phyloP scores from a whole-genome alignment of 371 early-diverging fungal species.

The Syncephalastrum sp. region DNA sequence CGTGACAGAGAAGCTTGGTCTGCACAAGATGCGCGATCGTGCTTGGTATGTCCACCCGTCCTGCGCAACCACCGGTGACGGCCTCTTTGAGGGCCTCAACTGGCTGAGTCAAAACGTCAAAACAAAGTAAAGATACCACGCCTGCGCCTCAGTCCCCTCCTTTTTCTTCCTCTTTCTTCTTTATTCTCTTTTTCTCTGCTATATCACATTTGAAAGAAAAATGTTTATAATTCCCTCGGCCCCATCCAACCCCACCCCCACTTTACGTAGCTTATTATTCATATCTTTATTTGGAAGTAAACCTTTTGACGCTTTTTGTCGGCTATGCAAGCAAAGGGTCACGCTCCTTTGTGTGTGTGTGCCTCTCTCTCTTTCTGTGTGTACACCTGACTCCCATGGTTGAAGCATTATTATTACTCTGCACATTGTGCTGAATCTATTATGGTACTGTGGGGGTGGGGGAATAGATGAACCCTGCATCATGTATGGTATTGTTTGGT shows the following conservation, averaged over 20 bases:
- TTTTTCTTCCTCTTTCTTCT: constrained; percentile 1
- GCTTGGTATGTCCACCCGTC: constrained; percentile 87
- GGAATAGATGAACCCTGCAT: not conserved
- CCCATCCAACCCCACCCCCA: not conserved
- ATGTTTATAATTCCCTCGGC: not conserved
- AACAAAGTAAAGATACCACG: constrained; percentile 38
- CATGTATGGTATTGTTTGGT: not conserved
- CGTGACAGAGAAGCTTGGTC: constrained; percentile 76
- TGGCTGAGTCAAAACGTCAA: constrained; percentile 90
- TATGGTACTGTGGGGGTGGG: too few relatives aligned
- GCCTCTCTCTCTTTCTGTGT: too few relatives aligned
- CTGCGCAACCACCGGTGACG: constrained; percentile 86
- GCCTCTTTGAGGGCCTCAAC: constrained; percentile 84
- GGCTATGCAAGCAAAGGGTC: too few relatives aligned
- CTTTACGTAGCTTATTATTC: not conserved
- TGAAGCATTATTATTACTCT: too few relatives aligned
- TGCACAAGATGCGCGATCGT: constrained; percentile 75
- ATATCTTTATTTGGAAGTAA: constrained; percentile 1
- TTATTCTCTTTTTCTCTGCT: not conserved
- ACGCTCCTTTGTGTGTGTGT: not conserved
- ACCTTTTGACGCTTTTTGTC: not conserved
- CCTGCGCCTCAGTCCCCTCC: not conserved
- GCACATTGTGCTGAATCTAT: too few relatives aligned
- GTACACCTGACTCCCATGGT: too few relatives aligned
- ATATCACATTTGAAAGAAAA: not conserved